phyloP scores from a whole-genome alignment of 768 basidiomycete genomes.

The Scleroderma citrinum region DNA sequence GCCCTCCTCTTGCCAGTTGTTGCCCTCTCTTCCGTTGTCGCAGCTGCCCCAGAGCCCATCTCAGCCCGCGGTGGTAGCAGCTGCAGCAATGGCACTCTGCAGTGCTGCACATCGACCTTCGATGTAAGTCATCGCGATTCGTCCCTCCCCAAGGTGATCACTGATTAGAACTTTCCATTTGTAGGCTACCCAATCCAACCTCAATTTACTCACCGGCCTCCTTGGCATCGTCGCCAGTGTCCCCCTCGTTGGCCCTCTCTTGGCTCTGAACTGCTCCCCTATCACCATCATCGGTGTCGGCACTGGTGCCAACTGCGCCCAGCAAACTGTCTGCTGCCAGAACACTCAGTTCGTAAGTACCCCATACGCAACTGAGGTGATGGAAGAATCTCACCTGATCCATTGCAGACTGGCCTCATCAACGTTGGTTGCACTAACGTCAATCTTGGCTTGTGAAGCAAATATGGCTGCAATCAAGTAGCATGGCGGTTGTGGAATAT shows the following conservation, averaged over 20 bases:
- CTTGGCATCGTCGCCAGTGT: neutral
- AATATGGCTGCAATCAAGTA: too few species aligned
- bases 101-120: slow-evolving; percentile 20
- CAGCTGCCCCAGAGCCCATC: neutral
- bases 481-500: too few species aligned
- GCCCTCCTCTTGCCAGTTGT: neutral
- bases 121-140: neutral
- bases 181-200: too few species aligned
- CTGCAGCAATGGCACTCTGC: slow-evolving; percentile 24
- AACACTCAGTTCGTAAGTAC: slow-evolving; percentile 40
- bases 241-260: too few species aligned
- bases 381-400: too few species aligned
- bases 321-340: slow-evolving; percentile 42
- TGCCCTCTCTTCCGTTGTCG: neutral
- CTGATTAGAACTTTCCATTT: neutral
- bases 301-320: too few species aligned
- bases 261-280: slow-evolving; percentile 36
- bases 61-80: slow-evolving; percentile 2
- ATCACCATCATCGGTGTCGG: slow-evolving; percentile 26
- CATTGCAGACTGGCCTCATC: too few species aligned
- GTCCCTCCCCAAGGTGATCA: too few species aligned
- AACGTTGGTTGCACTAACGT: neutral
- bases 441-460: neutral
- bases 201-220: slow-evolving; percentile 2
- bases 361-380: neutral